phyloP scores from a whole-genome alignment of 305 asterid genomes.

The Fraxinus nigra region DNA sequence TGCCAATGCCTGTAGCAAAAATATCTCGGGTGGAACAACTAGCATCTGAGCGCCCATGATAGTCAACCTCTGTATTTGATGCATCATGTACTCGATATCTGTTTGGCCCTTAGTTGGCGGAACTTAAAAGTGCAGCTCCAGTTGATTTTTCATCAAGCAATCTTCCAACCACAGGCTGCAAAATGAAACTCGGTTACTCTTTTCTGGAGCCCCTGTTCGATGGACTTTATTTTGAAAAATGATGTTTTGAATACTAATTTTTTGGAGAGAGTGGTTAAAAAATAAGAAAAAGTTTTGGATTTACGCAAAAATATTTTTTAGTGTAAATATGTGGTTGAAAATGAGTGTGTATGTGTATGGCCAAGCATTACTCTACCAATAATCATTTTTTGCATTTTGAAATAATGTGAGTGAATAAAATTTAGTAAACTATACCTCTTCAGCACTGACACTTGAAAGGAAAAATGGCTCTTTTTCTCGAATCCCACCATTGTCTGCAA shows the following conservation, averaged over 20 bases:
- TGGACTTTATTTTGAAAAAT: no score
- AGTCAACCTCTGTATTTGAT: neutral
- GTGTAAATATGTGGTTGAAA: no score
- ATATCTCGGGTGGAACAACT: neutral
- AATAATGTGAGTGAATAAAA: neutral
- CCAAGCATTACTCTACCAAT: no score
- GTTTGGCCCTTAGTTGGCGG: constrained; percentile 44
- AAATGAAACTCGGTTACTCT: constrained; percentile 9
- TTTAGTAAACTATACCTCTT: constrained; percentile 43
- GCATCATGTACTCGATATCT: neutral
- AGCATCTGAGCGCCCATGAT: neutral
- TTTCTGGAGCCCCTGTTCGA: neutral
- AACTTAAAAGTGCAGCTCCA: constrained; percentile 40
- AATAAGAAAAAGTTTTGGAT: no score
- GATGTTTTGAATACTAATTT: no score
- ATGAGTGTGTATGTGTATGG: no score
- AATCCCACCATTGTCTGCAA: constrained; percentile 62
- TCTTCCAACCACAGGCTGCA: constrained; percentile 50
- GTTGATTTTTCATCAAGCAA: constrained; percentile 52
- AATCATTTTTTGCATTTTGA: constrained; percentile 5
- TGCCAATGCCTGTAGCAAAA: neutral
- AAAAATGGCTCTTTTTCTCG: constrained; percentile 80
- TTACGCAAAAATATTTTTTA: no score
- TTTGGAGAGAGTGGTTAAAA: no score
- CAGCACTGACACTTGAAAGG: constrained; percentile 48